A percentile compares a stretch with the other conserved stretches of the same genome.
phyloP scores from a whole-genome alignment of 2,329 filamentous ascomycete genomes.

The Cladobotryum mycophilum region DNA sequence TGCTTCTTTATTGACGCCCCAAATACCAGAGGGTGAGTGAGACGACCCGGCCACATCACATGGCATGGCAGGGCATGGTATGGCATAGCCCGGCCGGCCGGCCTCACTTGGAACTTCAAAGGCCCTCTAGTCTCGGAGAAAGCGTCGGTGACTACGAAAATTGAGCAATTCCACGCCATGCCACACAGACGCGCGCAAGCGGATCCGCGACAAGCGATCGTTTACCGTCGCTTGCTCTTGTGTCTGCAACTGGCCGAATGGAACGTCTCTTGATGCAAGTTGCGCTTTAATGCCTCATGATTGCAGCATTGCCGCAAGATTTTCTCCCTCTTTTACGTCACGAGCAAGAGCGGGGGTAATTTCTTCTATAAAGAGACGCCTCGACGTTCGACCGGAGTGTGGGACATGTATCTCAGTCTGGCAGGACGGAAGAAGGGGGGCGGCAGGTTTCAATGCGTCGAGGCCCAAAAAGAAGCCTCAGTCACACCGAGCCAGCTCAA shows the following conservation, averaged over 20 bases:
- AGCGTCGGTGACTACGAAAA: background rate
- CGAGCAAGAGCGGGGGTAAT: no score
- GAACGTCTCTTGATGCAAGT: background rate
- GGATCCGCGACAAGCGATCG: slow-evolving; percentile 14
- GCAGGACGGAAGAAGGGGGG: slow-evolving; percentile 7
- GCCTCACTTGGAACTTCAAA: no score
- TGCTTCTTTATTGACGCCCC: no score
- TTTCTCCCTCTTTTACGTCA: no score
- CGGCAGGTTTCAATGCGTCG: slow-evolving; percentile 1
- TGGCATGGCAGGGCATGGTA: no score
- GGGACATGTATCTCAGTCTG: slow-evolving; percentile 3
- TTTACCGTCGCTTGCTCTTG: background rate
- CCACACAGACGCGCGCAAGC: slow-evolving; percentile 11
- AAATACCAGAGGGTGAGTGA: no score
- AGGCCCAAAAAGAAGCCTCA: slow-evolving; percentile 2
- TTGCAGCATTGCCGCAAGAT: background rate
- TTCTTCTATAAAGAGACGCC: no score
- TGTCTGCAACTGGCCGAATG: background rate
- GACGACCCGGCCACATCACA: no score
- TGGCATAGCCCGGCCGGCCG: no score
- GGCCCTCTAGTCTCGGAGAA: no score
- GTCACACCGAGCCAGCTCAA: background rate
- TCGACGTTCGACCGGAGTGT: background rate
- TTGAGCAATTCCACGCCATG: background rate
- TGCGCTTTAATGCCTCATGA: background rate